Percentiles rank a stretch among this genome's conserved stretches.
These are phyloP conservation scores for Sporothrix dimorphospora DNA, from an alignment of 2,329 filamentous ascomycete genomes.

Conservation along the genomic window DNA sequence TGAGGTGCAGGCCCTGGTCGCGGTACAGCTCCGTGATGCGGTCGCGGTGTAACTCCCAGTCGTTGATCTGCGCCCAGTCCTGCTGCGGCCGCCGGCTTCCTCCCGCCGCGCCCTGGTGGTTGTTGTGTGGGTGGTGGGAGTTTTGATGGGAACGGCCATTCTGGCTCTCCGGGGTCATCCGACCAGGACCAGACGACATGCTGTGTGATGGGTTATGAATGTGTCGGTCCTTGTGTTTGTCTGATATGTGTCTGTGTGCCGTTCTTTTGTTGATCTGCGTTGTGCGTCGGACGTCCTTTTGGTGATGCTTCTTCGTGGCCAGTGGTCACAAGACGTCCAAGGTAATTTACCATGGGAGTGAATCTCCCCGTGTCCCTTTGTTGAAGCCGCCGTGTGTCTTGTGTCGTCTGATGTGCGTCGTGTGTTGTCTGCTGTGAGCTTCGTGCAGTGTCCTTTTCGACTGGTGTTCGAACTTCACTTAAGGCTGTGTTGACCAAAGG, in stretches of 20 bases:
- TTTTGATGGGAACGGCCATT: background rate
- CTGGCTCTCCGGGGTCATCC: background rate
- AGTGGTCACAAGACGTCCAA: no score
- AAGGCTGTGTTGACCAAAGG: no score
- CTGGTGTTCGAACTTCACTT: no score
- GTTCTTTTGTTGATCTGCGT: background rate
- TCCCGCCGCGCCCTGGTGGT: background rate
- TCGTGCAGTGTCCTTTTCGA: no score
- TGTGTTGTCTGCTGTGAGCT: no score
- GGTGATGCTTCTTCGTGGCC: no score
- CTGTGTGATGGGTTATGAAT: background rate
- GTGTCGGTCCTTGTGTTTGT: background rate
- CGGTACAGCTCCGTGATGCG: slow-evolving; percentile 39
- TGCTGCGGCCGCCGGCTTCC: slow-evolving; percentile 26
- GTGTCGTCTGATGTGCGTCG: no score
- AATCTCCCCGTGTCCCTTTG: no score
- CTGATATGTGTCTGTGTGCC: no score
- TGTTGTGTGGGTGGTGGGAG: background rate
- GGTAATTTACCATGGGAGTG: no score
- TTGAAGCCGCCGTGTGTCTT: no score
- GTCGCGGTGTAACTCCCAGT: slow-evolving; percentile 38
- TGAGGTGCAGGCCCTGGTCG: slow-evolving; percentile 36
- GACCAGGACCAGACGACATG: background rate
- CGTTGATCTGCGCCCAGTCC: slow-evolving; percentile 33
- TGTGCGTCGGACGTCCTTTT: no score